These are phyloP conservation scores for Mercurialis annua DNA, from an alignment of 345 rosid genomes.

Conservation along the genomic window DNA sequence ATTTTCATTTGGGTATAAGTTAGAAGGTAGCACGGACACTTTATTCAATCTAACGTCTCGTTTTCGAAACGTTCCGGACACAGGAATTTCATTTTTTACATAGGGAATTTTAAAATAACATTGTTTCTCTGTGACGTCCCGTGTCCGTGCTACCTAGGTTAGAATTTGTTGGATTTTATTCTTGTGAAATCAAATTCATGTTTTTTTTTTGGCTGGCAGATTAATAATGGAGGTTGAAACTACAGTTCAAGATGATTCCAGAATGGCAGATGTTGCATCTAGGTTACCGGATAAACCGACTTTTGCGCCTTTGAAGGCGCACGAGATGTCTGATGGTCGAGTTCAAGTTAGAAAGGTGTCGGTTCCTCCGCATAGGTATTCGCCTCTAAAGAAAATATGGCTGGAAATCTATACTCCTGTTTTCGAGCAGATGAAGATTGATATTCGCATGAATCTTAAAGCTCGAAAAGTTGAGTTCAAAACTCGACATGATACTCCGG, in stretches of 20 bases:
- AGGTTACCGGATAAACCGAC: constrained; percentile 53
- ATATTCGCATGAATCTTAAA: constrained; percentile 83
- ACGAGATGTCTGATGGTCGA: constrained; percentile 77
- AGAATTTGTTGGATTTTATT: too few species aligned
- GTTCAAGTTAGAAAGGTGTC: constrained; percentile 67
- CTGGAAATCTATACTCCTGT: constrained; percentile 72
- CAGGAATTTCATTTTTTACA: not conserved
- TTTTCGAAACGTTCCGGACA: not conserved
- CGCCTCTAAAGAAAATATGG: constrained; percentile 86
- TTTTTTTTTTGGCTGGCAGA: not conserved
- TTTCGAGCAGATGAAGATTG: constrained; percentile 82
- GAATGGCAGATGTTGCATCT: not conserved
- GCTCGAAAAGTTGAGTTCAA: constrained; percentile 76
- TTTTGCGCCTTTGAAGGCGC: constrained; percentile 71
- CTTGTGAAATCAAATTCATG: too few species aligned
- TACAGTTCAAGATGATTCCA: constrained; percentile 12
- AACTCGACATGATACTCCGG: constrained; percentile 67
- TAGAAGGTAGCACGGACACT: too few species aligned
- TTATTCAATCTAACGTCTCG: not conserved
- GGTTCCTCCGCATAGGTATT: constrained; percentile 76
- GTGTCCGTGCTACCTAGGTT: too few species aligned
- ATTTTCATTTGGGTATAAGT: too few species aligned
- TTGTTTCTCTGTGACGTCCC: too few species aligned
- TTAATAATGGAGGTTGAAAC: constrained; percentile 60
- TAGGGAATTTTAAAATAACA: too few species aligned